Evolutionary conservation across 2,329 filamentous ascomycete genomes (phyloP).

Genomic region (Penicillium sumatraense): DNA sequence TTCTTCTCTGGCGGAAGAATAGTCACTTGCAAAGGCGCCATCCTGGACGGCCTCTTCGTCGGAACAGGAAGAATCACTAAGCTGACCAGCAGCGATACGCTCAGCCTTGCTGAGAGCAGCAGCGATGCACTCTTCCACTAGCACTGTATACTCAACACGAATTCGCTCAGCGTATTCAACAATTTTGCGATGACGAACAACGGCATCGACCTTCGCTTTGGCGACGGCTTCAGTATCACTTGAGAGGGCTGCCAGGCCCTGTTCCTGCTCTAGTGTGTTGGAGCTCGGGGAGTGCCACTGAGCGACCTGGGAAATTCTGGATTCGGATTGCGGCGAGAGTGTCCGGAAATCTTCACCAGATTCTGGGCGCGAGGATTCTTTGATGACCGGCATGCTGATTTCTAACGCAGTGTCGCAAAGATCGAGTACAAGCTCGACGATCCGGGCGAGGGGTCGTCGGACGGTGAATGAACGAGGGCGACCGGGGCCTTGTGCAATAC

Average conservation of each 20-base stretch:
- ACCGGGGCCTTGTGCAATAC: slow-evolving; percentile 69
- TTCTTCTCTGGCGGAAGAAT: slow-evolving; percentile 11
- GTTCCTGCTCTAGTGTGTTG: slow-evolving; percentile 90
- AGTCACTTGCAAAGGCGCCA: slow-evolving; percentile 10
- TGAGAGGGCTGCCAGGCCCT: slow-evolving; percentile 84
- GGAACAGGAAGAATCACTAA: slow-evolving; percentile 74
- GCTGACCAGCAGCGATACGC: slow-evolving; percentile 80
- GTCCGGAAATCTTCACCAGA: slow-evolving; percentile 79
- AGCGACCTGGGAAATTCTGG: slow-evolving; percentile 87
- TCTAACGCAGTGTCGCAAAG: slow-evolving; percentile 95
- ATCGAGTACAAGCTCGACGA: slow-evolving; percentile 92
- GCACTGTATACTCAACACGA: slow-evolving; percentile 85
- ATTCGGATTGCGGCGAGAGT: slow-evolving; percentile 94
- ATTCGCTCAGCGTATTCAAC: slow-evolving; percentile 97
- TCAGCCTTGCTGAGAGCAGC: slow-evolving; percentile 89
- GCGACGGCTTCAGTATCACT: slow-evolving; percentile 85
- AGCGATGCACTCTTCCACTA: slow-evolving; percentile 95
- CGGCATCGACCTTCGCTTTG: slow-evolving; percentile 87
- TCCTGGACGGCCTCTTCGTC: slow-evolving; percentile 59
- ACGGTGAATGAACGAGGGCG: slow-evolving; percentile 89
- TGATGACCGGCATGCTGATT: slow-evolving; percentile 91
- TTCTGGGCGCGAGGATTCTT: slow-evolving; percentile 68
- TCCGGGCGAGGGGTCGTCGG: slow-evolving; percentile 83
- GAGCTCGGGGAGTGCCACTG: slow-evolving; percentile 96
- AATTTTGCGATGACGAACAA: slow-evolving; percentile 87